phyloP scores from a whole-genome alignment of 2,329 filamentous ascomycete species.

The Cordyceps tenuipes region DNA sequence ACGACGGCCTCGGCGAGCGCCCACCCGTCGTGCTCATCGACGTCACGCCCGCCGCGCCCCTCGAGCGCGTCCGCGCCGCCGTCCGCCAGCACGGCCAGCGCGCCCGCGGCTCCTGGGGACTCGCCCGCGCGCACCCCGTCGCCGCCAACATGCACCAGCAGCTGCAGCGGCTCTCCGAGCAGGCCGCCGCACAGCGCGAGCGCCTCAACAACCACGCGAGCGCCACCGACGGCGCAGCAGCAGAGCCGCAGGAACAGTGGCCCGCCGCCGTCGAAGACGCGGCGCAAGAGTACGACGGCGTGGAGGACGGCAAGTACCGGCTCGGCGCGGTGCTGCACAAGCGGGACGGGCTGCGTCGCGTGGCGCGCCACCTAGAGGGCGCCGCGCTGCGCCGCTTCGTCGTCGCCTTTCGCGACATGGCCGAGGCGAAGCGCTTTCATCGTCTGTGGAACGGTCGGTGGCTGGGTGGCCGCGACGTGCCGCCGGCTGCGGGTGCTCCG shows the following conservation, averaged over 20 bases:
- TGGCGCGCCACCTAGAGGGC: conserved; percentile 4
- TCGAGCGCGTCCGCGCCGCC: conserved; percentile 26
- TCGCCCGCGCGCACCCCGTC: conserved; percentile 16
- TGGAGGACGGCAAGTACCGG: not conserved
- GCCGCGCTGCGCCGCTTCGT: conserved; percentile 22
- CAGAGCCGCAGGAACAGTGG: not conserved
- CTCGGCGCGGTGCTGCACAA: not conserved
- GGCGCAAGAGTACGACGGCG: not conserved
- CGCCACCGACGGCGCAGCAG: not conserved
- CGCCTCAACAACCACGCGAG: not conserved
- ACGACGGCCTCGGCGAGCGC: conserved; percentile 18
- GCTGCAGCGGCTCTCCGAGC: not conserved
- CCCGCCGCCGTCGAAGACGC: no score
- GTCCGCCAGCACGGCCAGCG: conserved; percentile 34
- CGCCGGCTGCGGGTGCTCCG: not conserved
- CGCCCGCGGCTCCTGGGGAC: conserved; percentile 22
- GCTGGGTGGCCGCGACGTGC: conserved; percentile 15
- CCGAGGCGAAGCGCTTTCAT: conserved; percentile 31
- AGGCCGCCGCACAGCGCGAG: not conserved
- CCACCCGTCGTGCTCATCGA: conserved; percentile 25
- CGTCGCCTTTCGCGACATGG: conserved; percentile 23
- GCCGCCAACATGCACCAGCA: not conserved
- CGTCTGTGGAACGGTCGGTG: conserved; percentile 32
- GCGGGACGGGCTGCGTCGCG: not conserved
- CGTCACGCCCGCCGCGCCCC: conserved; percentile 23